Percentiles rank a stretch among this genome's conserved stretches.
Conservation (phyloP, 306 rosid species). For the Luffa aegyptiaca region DNA sequence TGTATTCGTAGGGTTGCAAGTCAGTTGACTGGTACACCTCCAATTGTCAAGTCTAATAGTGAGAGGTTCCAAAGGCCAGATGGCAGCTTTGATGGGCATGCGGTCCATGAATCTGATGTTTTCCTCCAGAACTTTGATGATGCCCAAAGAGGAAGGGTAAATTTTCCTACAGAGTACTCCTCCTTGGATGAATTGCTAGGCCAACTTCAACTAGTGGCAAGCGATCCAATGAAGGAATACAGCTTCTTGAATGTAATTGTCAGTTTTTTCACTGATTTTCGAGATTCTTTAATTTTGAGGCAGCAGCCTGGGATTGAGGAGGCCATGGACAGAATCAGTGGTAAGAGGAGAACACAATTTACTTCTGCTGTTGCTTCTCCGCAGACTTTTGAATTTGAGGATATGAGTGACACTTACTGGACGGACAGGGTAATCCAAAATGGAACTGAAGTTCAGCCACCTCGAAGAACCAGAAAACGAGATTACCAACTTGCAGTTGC, state of each 20-base stretch:
- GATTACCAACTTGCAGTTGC: constrained; percentile 33
- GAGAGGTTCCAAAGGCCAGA: constrained; percentile 50
- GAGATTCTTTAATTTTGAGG: constrained; percentile 43
- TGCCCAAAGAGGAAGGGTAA: constrained; percentile 26
- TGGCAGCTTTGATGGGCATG: constrained; percentile 24
- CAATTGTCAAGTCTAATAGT: constrained; percentile 33
- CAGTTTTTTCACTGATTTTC: constrained; percentile 80
- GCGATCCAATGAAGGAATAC: constrained; percentile 45
- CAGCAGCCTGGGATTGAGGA: constrained; percentile 31
- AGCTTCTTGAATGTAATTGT: constrained; percentile 29
- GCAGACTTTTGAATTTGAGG: constrained; percentile 87
- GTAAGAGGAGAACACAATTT: constrained; percentile 46
- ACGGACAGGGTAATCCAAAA: constrained; percentile 85
- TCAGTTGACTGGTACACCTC: constrained; percentile 64
- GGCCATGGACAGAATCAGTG: constrained; percentile 27
- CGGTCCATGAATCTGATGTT: constrained; percentile 32
- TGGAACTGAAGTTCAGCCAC: constrained; percentile 63
- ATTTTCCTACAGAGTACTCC: constrained; percentile 39
- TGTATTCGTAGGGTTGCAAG: constrained; percentile 91
- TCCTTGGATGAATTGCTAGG: constrained; percentile 58
- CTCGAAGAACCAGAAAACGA: constrained; percentile 40
- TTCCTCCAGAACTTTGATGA: constrained; percentile 35
- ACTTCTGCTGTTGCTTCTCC: constrained; percentile 30
- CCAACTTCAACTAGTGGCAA: constrained; percentile 57
- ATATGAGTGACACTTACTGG: constrained; percentile 93